Base-by-base conservation (phyloP, 106 monocot species). In the Allium cepa region DNA sequence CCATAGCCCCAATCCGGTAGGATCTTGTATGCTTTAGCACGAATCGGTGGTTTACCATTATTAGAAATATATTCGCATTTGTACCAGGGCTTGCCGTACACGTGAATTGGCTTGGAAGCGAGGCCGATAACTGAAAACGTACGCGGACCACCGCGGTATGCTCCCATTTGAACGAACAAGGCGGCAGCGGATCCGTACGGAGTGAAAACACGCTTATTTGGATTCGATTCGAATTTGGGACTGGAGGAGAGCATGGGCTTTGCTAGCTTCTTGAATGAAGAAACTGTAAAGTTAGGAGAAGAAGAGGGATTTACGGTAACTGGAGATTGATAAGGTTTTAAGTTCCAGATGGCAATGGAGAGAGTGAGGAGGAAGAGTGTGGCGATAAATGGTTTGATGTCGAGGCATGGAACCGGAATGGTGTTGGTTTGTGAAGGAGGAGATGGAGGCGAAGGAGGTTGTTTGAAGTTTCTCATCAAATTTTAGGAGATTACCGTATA, bases 1-100 rank as follows among this genome's bases (percentile, higher is more conserved):
- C 94, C 94, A 68, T 87, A 94, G 73, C 94, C 94, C 94, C 94
- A 94, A 62, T 94, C 94, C 4, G 94, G 94, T 57, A 90, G 82
- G 63, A 90, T 85, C 70, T 81, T 87, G 79, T 75, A 85, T 48
- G 82, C 84, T 82, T 82, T 86, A 69, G 84, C 69, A 11, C 82
- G 68, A 63, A 78, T 17, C 16, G 82, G 11, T 10, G 79, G 63
- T 27, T 72, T 62, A 46, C 57, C 65, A 74, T 74, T 26, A 75
- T 85, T 75, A 26, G 94, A 81, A 5, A 83, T 72, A 83, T 85
- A 95, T 77, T 95, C 90, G 73, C 94, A 95, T 53, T 90, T 90
- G 87, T 74, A 95, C 90, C 90, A 95, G 9, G 90, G 90, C 77
- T 79, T 95, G 22, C 81, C 80, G 83, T 63, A 91, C 52, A 95